These are phyloP conservation scores for Puccinia novopanici DNA, from an alignment of 1,284 basidiomycete species.

Conservation along the genomic window DNA sequence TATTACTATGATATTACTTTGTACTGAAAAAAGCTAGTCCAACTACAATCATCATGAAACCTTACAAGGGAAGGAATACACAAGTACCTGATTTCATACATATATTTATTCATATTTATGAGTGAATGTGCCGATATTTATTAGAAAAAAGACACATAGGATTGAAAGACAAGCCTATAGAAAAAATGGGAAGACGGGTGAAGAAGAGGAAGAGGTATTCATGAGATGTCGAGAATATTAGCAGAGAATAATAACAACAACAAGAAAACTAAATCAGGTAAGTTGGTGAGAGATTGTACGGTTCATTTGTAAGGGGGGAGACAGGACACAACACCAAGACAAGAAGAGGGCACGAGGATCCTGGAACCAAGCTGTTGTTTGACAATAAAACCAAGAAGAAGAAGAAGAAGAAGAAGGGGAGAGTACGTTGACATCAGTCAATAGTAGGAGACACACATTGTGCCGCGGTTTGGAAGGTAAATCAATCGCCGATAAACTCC, in stretches of 20 bases:
- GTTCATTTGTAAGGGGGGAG: too few species aligned
- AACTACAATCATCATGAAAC: not conserved
- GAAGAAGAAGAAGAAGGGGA: too few species aligned
- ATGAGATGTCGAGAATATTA: not conserved
- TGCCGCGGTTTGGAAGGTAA: not conserved
- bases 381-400: too few species aligned
- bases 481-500: slow-evolving; percentile 36
- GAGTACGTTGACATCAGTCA: too few species aligned
- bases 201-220: not conserved
- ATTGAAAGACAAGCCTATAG: not conserved
- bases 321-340: too few species aligned
- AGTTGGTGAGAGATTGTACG: not conserved
- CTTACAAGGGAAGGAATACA: slow-evolving; percentile 5
- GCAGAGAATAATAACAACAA: not conserved
- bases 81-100: not conserved
- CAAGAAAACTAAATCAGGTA: not conserved
- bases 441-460: not conserved
- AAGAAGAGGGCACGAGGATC: not conserved
- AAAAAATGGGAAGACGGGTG: not conserved
- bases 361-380: too few species aligned
- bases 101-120: not conserved
- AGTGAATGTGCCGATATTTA: not conserved
- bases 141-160: not conserved
- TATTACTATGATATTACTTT: not conserved
- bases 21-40: not conserved